Base-by-base conservation (phyloP, 495 filamentous ascomycete genomes). In the Lophium mytilinum region DNA sequence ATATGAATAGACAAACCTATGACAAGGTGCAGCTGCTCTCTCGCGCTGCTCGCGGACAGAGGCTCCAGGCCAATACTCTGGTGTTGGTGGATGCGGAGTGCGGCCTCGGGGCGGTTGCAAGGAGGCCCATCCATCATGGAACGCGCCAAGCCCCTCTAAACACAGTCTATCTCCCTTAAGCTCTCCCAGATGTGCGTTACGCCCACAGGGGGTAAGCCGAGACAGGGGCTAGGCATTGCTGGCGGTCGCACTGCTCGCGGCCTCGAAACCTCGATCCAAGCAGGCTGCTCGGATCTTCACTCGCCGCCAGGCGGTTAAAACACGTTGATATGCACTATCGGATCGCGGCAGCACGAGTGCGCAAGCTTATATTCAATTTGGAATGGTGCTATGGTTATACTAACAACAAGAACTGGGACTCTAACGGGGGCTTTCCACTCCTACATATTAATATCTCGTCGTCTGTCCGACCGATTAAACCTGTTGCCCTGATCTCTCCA, bases 391-490 rank as follows among this genome's bases (percentile, higher is more conserved):
- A 52, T 37, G 34, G 33, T 52, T 11, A 52, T 30, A 30, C 24
- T 52, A 52, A 52, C 34, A 52, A 37, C 12, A 30, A 48, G 21
- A 24, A 52, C n/a, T 53, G 37, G 24, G 51, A 61, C 51, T 57
- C 53, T 65, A 61, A 50, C 37, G 50, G 45, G 51, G 58, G 53
- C 47, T 37, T 41, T 52, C 48, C 39, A 39, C 51, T 30, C 24
- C 24, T 51, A 57, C 50, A 52, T 50, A 64, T 60, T 64, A 64
- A 55, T 57, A 54, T 60, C 40, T 50, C 47, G 53, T 50, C 41
- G 19, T 51, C 48, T 35, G 50, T 57, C 46, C 55, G n/a, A 40
- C 51, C 34, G 40, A 54, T 42, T 56, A 56, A 43, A 52, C 18
- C 33, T 61, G 50, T 37, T 58, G 52, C 7, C 35, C 40, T 54